Conservation (phyloP, 2,329 filamentous ascomycete genomes). For the Didymella pomorum region DNA sequence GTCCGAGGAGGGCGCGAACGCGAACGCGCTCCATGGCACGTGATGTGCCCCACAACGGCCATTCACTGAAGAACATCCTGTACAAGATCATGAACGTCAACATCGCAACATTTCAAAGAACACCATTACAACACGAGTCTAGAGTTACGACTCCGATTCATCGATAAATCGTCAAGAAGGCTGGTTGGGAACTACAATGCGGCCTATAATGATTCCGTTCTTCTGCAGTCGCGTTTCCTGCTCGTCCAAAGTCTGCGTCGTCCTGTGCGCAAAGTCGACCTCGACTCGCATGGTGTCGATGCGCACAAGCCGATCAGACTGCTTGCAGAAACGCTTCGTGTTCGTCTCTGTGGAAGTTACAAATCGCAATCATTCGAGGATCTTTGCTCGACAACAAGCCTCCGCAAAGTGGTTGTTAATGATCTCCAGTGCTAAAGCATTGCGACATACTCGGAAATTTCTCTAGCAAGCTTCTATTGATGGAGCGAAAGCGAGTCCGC, state of each 20-base stretch:
- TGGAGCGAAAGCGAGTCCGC: constrained; percentile 1
- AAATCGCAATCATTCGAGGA: neutral
- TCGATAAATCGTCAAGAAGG: too few relatives aligned
- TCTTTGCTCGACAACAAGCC: neutral
- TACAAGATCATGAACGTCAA: too few relatives aligned
- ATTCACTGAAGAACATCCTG: too few relatives aligned
- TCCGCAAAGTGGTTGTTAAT: neutral
- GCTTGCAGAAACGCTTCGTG: neutral
- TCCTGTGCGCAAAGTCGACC: neutral
- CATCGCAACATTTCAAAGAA: too few relatives aligned
- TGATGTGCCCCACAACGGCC: constrained; percentile 4
- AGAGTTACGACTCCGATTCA: too few relatives aligned
- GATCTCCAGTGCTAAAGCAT: neutral
- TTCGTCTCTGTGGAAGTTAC: neutral
- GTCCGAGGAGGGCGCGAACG: constrained; percentile 14
- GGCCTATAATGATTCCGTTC: neutral
- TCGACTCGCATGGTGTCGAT: neutral
- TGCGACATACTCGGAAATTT: neutral
- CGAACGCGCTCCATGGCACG: too few relatives aligned
- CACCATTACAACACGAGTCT: too few relatives aligned
- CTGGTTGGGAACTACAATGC: too few relatives aligned
- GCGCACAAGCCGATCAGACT: neutral
- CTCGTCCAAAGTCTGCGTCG: neutral
- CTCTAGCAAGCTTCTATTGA: neutral
- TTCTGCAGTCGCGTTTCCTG: neutral